Evolutionary conservation across 441 rosid species (phyloP).

Genomic region (Arabidopsis lyrata): DNA sequence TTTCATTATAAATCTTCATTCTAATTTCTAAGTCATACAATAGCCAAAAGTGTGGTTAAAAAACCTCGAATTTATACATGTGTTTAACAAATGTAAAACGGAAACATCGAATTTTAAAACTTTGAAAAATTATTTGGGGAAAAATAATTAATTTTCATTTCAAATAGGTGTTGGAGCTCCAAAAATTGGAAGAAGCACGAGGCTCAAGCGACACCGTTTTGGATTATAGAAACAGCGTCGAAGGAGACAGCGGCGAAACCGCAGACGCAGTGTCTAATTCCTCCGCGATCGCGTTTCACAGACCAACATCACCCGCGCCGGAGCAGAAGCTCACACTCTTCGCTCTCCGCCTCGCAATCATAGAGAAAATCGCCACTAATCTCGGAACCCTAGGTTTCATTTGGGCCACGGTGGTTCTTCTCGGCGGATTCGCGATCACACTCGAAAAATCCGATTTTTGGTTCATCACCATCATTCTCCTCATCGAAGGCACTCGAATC

Average conservation of each 20-base stretch:
- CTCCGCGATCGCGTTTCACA: constrained; percentile 38
- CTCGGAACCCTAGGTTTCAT: constrained; percentile 90
- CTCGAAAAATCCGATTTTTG: constrained; percentile 85
- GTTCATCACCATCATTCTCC: constrained; percentile 80
- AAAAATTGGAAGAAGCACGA: constrained; percentile 51
- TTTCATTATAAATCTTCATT: no score
- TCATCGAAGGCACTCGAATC: constrained; percentile 86
- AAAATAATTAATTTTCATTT: no score
- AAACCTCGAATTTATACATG: no score
- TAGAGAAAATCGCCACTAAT: constrained; percentile 89
- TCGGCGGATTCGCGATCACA: constrained; percentile 93
- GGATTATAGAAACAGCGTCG: constrained; percentile 59
- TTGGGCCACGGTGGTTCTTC: constrained; percentile 97
- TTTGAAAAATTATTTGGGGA: no score
- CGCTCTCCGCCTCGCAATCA: constrained; percentile 82
- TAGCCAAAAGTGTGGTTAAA: no score
- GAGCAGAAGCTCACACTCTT: constrained; percentile 88
- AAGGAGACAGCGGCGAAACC: constrained; percentile 57
- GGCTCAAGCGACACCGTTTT: constrained; percentile 65
- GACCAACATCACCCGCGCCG: constrained; percentile 55
- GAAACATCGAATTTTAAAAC: no score
- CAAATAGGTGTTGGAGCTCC: constrained; percentile 50
- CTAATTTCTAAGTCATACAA: no score
- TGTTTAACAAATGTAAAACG: no score
- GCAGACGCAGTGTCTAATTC: constrained; percentile 46